Conservation (phyloP, 805 yeast species). For the Spathaspora hagerdaliae region DNA sequence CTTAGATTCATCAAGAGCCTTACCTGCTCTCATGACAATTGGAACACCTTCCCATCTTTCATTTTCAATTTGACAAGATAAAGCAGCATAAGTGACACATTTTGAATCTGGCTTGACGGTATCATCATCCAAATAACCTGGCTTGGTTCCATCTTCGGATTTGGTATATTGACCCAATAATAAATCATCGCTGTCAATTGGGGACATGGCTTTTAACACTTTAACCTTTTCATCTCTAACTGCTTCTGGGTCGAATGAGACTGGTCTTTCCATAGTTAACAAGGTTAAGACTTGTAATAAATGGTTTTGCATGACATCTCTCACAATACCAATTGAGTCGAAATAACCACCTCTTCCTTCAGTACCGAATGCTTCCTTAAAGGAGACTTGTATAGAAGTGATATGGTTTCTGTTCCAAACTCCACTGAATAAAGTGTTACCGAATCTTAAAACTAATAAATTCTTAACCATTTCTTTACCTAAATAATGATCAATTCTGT, state of each 20-base stretch:
- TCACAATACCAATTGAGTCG: conserved; percentile 88
- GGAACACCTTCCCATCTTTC: conserved; percentile 99
- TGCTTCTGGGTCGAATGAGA: conserved; percentile 85
- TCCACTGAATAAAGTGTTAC: conserved; percentile 83
- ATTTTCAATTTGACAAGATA: conserved; percentile 72
- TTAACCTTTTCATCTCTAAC: conserved; percentile 95
- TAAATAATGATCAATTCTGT: conserved; percentile 93
- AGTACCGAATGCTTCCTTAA: conserved; percentile 98
- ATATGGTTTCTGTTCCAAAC: conserved; percentile 84
- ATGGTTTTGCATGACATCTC: conserved; percentile 99
- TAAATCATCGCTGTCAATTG: conserved; percentile 61
- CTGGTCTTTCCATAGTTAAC: conserved; percentile 94
- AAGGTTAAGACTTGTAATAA: conserved; percentile 87
- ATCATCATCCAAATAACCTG: conserved; percentile 87
- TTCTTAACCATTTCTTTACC: conserved; percentile 99
- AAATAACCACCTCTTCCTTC: conserved; percentile 99
- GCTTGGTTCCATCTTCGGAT: conserved; percentile 84
- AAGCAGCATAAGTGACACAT: conserved; percentile 89
- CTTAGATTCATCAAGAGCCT: conserved; percentile 91
- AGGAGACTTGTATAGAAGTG: conserved; percentile 78
- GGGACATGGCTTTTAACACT: conserved; percentile 76
- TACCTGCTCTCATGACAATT: conserved; percentile 92
- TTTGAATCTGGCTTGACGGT: conserved; percentile 80
- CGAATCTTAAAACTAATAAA: conserved; percentile 82
- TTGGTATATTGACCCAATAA: conserved; percentile 84